phyloP scores from a whole-genome alignment of 257 asterid species.

The Ocimum tenuiflorum region DNA sequence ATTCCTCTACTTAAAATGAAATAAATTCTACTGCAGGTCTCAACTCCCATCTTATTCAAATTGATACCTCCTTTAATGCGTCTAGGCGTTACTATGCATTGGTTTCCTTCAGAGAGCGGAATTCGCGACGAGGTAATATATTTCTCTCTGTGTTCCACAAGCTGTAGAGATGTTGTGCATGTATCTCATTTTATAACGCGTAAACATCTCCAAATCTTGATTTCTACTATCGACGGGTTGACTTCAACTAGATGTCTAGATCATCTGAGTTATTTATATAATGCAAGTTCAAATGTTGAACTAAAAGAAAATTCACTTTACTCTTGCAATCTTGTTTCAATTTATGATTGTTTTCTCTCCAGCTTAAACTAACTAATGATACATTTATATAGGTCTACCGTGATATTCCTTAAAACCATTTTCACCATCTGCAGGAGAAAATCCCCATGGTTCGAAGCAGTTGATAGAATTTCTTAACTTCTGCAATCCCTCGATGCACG shows the following conservation, averaged over 20 bases:
- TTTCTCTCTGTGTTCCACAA: not conserved
- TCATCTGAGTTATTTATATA: not conserved
- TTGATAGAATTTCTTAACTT: constrained; percentile 23
- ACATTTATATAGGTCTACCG: not conserved
- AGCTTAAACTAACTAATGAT: not conserved
- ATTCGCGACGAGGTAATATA: constrained; percentile 47
- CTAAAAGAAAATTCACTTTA: not conserved
- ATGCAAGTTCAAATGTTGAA: not conserved
- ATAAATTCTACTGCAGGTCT: constrained; percentile 47
- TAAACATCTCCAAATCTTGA: not conserved
- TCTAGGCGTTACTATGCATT: constrained; percentile 75
- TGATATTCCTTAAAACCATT: not conserved
- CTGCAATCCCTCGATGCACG: not conserved
- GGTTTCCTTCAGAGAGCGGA: constrained; percentile 71
- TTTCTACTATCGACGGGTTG: not conserved
- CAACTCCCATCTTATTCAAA: constrained; percentile 87
- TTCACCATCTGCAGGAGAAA: constrained; percentile 58
- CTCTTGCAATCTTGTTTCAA: not conserved
- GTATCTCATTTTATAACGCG: not conserved
- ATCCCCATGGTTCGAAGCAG: constrained; percentile 42
- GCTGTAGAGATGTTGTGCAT: not conserved
- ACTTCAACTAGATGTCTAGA: not conserved
- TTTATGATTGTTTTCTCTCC: not conserved
- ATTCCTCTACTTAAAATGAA: not conserved
- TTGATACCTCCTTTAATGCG: constrained; percentile 70